These are phyloP conservation scores for Huntiella abstrusa DNA, from an alignment of 2,329 filamentous ascomycete species.

Conservation along the genomic window DNA sequence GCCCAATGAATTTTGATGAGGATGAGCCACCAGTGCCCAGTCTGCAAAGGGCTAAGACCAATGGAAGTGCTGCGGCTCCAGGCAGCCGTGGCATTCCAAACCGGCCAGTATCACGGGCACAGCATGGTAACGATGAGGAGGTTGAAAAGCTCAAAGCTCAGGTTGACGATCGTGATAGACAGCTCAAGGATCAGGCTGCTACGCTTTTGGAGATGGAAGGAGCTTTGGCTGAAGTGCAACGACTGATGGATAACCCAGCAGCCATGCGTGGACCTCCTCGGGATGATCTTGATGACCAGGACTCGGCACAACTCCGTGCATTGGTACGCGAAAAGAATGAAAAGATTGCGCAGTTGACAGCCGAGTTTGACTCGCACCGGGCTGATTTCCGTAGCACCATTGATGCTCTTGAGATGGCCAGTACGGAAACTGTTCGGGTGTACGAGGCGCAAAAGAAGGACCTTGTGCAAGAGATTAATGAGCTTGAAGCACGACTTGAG, in stretches of 20 bases:
- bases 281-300: constrained; percentile 39
- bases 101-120: constrained; percentile 23
- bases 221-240: constrained; percentile 58
- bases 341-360: constrained; percentile 78
- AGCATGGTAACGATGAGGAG: constrained; percentile 52
- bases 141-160: constrained; percentile 52
- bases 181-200: constrained; percentile 72
- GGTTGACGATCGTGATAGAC: constrained; percentile 66
- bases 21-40: constrained; percentile 25
- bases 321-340: constrained; percentile 89
- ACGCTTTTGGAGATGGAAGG: constrained; percentile 79
- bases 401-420: constrained; percentile 87
- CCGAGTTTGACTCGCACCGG: constrained; percentile 85
- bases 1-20: constrained; percentile 29
- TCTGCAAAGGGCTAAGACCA: constrained; percentile 16
- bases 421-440: constrained; percentile 84
- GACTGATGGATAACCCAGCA: constrained; percentile 44
- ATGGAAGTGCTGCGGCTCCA: constrained; percentile 33
- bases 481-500: constrained; percentile 62
- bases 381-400: constrained; percentile 95
- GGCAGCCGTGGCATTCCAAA: constrained; percentile 29
- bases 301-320: constrained; percentile 58
- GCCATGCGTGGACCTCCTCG: constrained; percentile 23
- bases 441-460: constrained; percentile 88
- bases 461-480: constrained; percentile 63